These are phyloP conservation scores for Aspergillus ruber DNA, from an alignment of 2,329 filamentous ascomycete species.

Conservation along the genomic window DNA sequence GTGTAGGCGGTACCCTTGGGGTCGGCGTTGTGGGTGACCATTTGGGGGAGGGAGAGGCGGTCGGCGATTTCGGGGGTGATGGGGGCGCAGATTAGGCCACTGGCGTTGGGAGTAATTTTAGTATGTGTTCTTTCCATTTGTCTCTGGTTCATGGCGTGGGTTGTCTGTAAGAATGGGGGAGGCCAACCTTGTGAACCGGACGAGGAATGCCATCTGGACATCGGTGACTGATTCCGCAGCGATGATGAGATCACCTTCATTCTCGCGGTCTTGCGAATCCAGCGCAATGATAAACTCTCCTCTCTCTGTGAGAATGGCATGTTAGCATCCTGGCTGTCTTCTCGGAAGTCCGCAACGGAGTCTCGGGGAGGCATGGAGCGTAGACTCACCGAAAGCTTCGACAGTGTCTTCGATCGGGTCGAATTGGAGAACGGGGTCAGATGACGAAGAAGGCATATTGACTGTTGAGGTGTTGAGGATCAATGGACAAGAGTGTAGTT, in stretches of 20 bases:
- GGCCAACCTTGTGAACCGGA: slow-evolving; percentile 66
- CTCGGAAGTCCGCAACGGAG: neutral
- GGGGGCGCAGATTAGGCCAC: slow-evolving; percentile 86
- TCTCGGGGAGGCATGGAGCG: neutral
- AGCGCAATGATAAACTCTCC: slow-evolving; percentile 95
- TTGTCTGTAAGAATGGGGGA: neutral
- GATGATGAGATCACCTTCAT: slow-evolving; percentile 97
- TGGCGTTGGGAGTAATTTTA: slow-evolving; percentile 17
- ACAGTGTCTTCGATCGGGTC: slow-evolving; percentile 39
- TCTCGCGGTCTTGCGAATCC: slow-evolving; percentile 86
- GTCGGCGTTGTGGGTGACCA: slow-evolving; percentile 76
- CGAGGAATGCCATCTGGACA: slow-evolving; percentile 91
- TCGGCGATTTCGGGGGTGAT: slow-evolving; percentile 63
- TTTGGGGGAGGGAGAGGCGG: slow-evolving; percentile 73
- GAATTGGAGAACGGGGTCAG: slow-evolving; percentile 28
- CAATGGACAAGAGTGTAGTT: neutral
- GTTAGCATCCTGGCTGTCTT: slow-evolving; percentile 9
- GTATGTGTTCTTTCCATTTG: neutral
- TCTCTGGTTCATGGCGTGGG: neutral
- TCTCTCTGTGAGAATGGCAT: slow-evolving; percentile 45
- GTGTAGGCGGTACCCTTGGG: slow-evolving; percentile 90
- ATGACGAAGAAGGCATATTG: slow-evolving; percentile 29
- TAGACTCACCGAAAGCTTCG: slow-evolving; percentile 34
- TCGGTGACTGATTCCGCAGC: slow-evolving; percentile 77
- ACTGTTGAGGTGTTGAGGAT: neutral